A percentile compares a stretch with the other conserved stretches of the same genome.
These are phyloP conservation scores for Solanum paucissectum DNA, from an alignment of 257 asterid genomes.

Conservation along the genomic window DNA sequence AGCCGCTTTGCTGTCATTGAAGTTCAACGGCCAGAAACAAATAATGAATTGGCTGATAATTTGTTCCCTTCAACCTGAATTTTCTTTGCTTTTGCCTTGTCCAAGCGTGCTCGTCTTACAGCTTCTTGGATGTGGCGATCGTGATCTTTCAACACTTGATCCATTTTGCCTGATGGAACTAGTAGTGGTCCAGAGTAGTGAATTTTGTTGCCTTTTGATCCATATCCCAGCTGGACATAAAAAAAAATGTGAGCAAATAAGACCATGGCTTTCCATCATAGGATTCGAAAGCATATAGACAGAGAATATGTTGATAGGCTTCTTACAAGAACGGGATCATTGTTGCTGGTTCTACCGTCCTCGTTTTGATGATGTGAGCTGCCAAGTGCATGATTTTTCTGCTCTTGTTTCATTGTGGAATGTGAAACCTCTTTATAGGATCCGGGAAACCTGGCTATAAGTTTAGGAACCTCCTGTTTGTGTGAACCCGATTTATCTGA, in stretches of 20 bases:
- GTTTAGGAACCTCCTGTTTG: conserved; percentile 62
- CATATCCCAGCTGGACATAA: conserved; percentile 51
- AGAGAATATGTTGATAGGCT: neutral
- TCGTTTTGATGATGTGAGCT: conserved; percentile 37
- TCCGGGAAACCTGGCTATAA: conserved; percentile 67
- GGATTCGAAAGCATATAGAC: neutral
- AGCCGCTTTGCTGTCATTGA: neutral
- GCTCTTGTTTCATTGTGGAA: conserved; percentile 36
- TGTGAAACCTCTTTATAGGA: conserved; percentile 76
- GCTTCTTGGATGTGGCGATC: conserved; percentile 94
- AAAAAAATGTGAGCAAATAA: neutral
- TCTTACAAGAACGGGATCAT: conserved; percentile 56
- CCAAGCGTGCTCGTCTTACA: conserved; percentile 78
- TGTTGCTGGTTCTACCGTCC: conserved; percentile 44
- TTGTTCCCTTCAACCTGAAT: conserved; percentile 46
- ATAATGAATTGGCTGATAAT: conserved; percentile 45
- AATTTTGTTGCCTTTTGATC: conserved; percentile 69
- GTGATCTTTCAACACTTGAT: conserved; percentile 77
- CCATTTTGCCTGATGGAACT: conserved; percentile 81
- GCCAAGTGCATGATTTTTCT: conserved; percentile 15
- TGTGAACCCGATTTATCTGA: conserved; percentile 36
- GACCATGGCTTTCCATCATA: neutral
- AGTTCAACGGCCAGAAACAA: conserved; percentile 61
- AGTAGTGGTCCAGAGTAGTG: conserved; percentile 92
- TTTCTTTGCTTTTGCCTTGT: conserved; percentile 65